Base-by-base conservation (phyloP, 352 stramenopile species). In the Phytophthora europaea region DNA sequence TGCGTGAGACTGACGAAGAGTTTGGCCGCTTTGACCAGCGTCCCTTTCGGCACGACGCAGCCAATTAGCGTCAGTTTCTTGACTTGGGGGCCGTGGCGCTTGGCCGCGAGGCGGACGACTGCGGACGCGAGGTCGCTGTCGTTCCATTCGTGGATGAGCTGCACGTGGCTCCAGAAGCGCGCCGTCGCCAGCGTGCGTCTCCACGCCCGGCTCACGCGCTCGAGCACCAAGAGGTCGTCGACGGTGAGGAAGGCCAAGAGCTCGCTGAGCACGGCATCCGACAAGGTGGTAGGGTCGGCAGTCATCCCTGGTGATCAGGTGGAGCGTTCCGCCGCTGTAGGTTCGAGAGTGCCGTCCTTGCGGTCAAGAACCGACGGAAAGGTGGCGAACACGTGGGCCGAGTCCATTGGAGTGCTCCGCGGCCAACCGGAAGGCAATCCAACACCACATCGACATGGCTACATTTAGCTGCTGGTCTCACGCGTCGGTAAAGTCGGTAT, bases 151-250 rank as follows among this genome's bases (percentile, higher is more conserved):
- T 89, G 72, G 1, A 68, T 55, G 31, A 92, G 47, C 16, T 66
- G 23, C 26, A 89, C 67, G 12, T 48, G 53, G 13, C 57, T 52
- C 85, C 83, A 93, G 55, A 74, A 75, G 10, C 62, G 65, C 13
- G 70, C 65, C 10, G 63, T 57, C 20, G 48, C 64, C 50, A 92
- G 64, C 2, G 67, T 73, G 8, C 61, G 62, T 22, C 65, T 69
- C 85, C 85, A 93, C 9, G 56, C 34, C 7, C 45, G 45, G 50
- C 82, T 78, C 22, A 80, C 76, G 15, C 83, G 56, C 48, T 92
- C 85, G n/a, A 91, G 70, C 18, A 69, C 67, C 22, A 93, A 67
- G 52, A 91, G 51, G 40, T 91, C 84, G 15, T 84, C 72, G n/a
- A 83, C 51, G n/a, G 67, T 67, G 40, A 92, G 82, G 55, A 82